phyloP scores from a whole-genome alignment of 108 stramenopile genomes.

The Discostella pseudostelligera region DNA sequence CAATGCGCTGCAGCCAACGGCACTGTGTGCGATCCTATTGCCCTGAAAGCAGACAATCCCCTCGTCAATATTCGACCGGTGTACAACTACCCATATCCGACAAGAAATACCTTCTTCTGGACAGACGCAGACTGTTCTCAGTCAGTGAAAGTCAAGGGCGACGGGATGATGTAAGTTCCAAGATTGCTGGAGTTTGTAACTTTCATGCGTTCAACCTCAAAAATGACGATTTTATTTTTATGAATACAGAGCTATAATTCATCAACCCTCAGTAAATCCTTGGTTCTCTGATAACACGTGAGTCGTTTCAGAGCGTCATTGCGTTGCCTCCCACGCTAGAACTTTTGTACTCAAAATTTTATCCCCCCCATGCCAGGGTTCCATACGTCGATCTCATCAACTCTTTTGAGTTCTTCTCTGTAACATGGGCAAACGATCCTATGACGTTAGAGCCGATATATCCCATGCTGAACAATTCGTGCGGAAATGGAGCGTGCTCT shows the following conservation, averaged over 20 bases:
- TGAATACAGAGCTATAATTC: constrained; percentile 21
- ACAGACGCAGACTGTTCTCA: constrained; percentile 30
- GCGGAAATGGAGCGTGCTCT: constrained; percentile 33
- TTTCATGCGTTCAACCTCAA: no score
- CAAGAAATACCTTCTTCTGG: constrained; percentile 39
- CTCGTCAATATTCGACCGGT: constrained; percentile 12
- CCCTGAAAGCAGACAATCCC: constrained; percentile 22
- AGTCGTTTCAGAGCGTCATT: background rate
- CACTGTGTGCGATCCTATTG: constrained; percentile 29
- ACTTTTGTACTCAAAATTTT: background rate
- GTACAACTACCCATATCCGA: constrained; percentile 25
- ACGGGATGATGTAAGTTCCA: constrained; percentile 33
- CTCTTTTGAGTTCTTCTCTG: constrained; percentile 25
- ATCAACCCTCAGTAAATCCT: constrained; percentile 17
- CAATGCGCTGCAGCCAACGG: constrained; percentile 31
- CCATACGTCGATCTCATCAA: constrained; percentile 29
- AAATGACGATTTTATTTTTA: no score
- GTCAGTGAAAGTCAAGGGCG: constrained; percentile 25
- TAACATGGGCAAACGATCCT: constrained; percentile 32
- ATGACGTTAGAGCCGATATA: constrained; percentile 25
- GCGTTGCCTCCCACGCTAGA: no score
- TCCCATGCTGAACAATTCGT: constrained; percentile 39
- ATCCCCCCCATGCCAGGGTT: background rate
- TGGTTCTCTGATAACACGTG: constrained; percentile 6
- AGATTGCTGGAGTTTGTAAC: no score